These are phyloP conservation scores for Leishmania tropica DNA, from an alignment of 208 protist genomes.

Conservation along the genomic window DNA sequence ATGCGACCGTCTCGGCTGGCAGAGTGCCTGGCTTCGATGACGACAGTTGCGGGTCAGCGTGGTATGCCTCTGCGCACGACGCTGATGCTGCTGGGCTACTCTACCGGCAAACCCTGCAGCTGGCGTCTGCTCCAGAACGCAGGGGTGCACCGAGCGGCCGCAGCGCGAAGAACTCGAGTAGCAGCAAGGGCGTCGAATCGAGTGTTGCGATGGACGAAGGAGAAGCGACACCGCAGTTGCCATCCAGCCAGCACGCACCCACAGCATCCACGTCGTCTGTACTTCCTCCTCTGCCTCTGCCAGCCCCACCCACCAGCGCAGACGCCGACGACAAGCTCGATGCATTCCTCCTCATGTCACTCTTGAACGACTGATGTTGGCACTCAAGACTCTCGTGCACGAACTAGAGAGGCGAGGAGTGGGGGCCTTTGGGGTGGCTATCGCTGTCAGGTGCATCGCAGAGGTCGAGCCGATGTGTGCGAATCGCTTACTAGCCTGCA, in stretches of 20 bases:
- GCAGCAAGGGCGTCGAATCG: not conserved
- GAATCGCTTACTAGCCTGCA: not conserved
- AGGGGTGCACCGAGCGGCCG: not conserved
- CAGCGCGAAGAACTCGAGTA: not conserved
- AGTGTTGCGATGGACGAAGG: not conserved
- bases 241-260: not conserved
- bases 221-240: not conserved
- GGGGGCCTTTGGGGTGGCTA: not conserved
- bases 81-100: slow-evolving; percentile 19
- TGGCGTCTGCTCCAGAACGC: not conserved
- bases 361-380: slow-evolving; percentile 15
- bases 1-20: not conserved
- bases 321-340: slow-evolving; percentile 25
- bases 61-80: not conserved
- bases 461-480: not conserved
- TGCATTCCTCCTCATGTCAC: slow-evolving; percentile 26
- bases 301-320: not conserved
- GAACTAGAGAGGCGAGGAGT: not conserved
- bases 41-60: not conserved
- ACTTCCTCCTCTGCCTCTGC: not conserved
- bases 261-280: not conserved
- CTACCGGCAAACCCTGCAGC: slow-evolving; percentile 20
- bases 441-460: not conserved
- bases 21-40: not conserved
- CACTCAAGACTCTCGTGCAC: not conserved